phyloP scores from a whole-genome alignment of 805 yeast genomes.

The Suhomyces kilbournensis region DNA sequence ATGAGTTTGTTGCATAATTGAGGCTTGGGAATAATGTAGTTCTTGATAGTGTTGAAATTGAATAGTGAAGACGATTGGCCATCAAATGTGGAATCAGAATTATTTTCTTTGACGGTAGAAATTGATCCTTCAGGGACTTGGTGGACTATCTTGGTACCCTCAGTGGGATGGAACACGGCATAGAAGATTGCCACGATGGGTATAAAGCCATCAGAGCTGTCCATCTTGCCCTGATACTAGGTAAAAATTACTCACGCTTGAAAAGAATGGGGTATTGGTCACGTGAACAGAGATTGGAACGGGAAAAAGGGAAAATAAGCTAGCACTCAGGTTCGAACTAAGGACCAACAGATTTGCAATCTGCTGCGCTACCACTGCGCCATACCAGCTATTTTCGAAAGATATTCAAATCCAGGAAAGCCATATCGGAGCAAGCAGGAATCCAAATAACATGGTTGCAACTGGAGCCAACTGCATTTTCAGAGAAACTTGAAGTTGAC shows the following conservation, averaged over 20 bases:
- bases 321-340: constrained; percentile 93
- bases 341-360: constrained; percentile 99
- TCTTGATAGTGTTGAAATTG: constrained; percentile 82
- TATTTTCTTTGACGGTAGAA: constrained; percentile 24
- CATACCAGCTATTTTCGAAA: constrained; percentile 52
- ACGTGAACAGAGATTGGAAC: neutral
- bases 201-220: constrained; percentile 60
- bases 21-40: constrained; percentile 92
- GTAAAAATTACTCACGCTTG: neutral
- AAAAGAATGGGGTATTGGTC: neutral
- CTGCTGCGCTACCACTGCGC: constrained; percentile 99
- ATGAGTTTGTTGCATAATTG: constrained; percentile 81
- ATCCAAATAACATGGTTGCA: too few relatives aligned
- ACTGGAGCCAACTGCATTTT: too few relatives aligned
- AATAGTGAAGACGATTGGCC: constrained; percentile 36
- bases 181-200: constrained; percentile 89
- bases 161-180: constrained; percentile 91
- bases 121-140: constrained; percentile 84
- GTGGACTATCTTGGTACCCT: constrained; percentile 87
- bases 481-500: too few relatives aligned
- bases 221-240: constrained; percentile 18
- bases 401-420: neutral
- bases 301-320: constrained; percentile 46
- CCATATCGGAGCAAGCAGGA: too few relatives aligned
- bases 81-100: neutral